Evolutionary conservation across 352 stramenopile species (phyloP), one percentile per base, ranked within the genome.

Genomic region (Globisporangium polare): DNA sequence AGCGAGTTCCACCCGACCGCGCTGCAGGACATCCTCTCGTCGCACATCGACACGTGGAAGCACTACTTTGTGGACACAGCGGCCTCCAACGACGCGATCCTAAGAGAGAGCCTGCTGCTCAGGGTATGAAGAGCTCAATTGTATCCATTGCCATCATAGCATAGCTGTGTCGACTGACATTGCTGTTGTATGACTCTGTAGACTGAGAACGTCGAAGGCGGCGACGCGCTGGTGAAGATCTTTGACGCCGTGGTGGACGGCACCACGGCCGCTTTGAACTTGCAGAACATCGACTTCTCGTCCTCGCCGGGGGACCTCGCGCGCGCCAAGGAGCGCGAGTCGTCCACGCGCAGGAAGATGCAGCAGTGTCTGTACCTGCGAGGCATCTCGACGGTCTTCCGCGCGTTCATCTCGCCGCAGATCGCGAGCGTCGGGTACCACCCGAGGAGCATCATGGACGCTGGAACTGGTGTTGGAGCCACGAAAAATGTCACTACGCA

Each of bases 61-160:
- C 73, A 80, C 26, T 92, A 81, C 54, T 88, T 92, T 46, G 72
- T 90, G 2, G 77, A 92, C 39, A 69, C 75, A 1, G 73, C 83
- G 15, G 58, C 74, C 12, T 74, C 73, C 0, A 77, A 85, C 55
- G 78, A 89, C n/a, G 49, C 51, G 35, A 70, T 92, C 31, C 60
- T 92, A 18, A 65, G 72, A 18, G 80, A 90, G 20, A 76, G 68
- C 24, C 42, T 92, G 13, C 49, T 76, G 9, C 62, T 75, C 3
- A 68, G 71, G 59, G 82, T 89, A 60, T 35, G 62, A 10, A 8
- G 26, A 54, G 41, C 41, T 20, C 17, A 20, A 46, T 46, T 46
- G 41, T 2, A 46, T 46, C 18, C 37, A 20, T 46, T 22, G 5
- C 6, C 17, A 20, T 10, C 17, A 20, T 46, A 54, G 9, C n/a